These are phyloP conservation scores for Penicillium sclerotiorum DNA, from an alignment of 2,329 filamentous ascomycete genomes.

Conservation along the genomic window DNA sequence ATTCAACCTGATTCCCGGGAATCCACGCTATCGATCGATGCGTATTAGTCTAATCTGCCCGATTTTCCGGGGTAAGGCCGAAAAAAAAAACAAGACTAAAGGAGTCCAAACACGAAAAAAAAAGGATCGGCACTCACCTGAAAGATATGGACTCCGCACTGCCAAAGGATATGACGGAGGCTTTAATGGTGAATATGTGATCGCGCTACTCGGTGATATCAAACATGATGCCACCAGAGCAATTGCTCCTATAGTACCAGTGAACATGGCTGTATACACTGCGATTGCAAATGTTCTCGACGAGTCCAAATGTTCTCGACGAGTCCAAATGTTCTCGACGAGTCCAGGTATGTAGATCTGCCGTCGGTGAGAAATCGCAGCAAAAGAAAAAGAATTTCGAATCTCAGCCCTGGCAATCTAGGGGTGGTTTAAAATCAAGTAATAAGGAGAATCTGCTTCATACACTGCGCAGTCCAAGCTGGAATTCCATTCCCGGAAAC, in stretches of 20 bases:
- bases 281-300: too few relatives aligned
- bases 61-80: neutral
- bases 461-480: neutral
- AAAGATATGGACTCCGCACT: conserved; percentile 44
- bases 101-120: neutral
- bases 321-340: too few relatives aligned
- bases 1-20: conserved; percentile 36
- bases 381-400: neutral
- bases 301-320: too few relatives aligned
- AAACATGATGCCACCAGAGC: conserved; percentile 9
- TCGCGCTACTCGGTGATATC: conserved; percentile 9
- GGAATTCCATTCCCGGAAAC: conserved; percentile 12
- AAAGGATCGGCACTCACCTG: conserved; percentile 22
- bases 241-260: conserved; percentile 5
- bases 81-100: neutral
- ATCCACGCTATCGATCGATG: conserved; percentile 38
- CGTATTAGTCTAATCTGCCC: neutral
- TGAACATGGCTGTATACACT: conserved; percentile 16
- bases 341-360: too few relatives aligned
- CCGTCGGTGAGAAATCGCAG: too few relatives aligned
- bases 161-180: conserved; percentile 46
- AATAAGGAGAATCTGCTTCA: neutral
- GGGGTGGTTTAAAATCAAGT: neutral
- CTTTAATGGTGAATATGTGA: conserved; percentile 20
- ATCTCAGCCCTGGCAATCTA: neutral